Conservation (phyloP, 306 rosid genomes). For the Quercus suber region DNA sequence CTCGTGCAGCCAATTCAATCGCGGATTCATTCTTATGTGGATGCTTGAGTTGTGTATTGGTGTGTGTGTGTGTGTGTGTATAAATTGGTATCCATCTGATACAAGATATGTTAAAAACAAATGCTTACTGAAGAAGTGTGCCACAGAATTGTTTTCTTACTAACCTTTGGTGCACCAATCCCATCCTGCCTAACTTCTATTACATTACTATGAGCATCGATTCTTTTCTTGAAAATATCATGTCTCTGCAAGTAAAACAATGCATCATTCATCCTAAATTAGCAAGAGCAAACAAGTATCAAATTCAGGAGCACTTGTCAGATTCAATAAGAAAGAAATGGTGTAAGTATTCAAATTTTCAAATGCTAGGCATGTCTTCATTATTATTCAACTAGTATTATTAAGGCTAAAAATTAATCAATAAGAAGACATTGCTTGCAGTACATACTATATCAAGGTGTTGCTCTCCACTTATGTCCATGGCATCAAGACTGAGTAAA, state of each 20-base stretch:
- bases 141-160: slow-evolving; percentile 19
- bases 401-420: slow-evolving; percentile 11
- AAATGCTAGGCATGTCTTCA: not conserved
- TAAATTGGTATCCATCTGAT: not conserved
- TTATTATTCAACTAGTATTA: slow-evolving; percentile 3
- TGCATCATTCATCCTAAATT: slow-evolving; percentile 3
- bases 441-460: slow-evolving; percentile 83
- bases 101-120: slow-evolving; percentile 5
- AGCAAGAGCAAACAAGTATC: slow-evolving; percentile 8
- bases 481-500: slow-evolving; percentile 86
- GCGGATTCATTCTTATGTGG: not conserved
- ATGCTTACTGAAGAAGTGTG: slow-evolving; percentile 5
- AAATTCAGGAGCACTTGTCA: slow-evolving; percentile 4
- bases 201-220: slow-evolving; percentile 62
- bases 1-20: not conserved
- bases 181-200: slow-evolving; percentile 74
- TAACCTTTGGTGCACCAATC: slow-evolving; percentile 93
- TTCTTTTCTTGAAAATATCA: slow-evolving; percentile 75
- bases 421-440: slow-evolving; percentile 9
- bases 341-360: not conserved
- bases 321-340: slow-evolving; percentile 9
- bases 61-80: not conserved
- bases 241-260: slow-evolving; percentile 64
- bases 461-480: slow-evolving; percentile 91
- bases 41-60: not conserved